These are phyloP conservation scores for Trametes polyzona DNA, from an alignment of 1,284 basidiomycete species.

Conservation along the genomic window DNA sequence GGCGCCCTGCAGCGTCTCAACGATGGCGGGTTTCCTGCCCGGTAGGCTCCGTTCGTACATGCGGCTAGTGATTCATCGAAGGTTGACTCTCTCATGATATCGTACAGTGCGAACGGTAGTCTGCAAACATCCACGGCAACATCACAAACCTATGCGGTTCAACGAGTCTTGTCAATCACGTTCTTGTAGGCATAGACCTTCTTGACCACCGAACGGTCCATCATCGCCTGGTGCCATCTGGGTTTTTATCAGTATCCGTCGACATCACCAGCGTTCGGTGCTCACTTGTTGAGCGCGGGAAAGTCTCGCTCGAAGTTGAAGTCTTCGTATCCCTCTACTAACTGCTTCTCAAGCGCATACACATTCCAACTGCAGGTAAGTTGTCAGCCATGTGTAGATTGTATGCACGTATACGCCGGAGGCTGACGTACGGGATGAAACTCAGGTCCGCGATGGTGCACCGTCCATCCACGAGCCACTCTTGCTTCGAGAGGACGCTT, in stretches of 20 bases:
- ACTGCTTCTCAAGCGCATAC: neutral
- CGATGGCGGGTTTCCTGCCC: too few species aligned
- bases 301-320: constrained; percentile 12
- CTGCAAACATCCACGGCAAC: neutral
- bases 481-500: constrained; percentile 21
- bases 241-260: neutral
- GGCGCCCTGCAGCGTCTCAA: too few species aligned
- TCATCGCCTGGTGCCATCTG: constrained; percentile 5
- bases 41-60: too few species aligned
- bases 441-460: constrained; percentile 10
- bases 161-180: neutral
- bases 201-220: neutral
- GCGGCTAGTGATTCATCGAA: too few species aligned
- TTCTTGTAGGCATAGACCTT: neutral
- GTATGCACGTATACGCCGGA: neutral
- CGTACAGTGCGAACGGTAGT: neutral
- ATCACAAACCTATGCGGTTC: neutral
- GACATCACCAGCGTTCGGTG: neutral
- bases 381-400: neutral
- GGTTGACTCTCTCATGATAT: too few species aligned
- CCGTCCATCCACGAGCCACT: constrained; percentile 20
- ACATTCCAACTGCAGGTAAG: neutral
- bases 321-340: neutral
- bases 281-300: constrained; percentile 13
- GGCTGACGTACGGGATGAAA: constrained; percentile 8